These are phyloP conservation scores for Plasmodium coatneyi DNA, from an alignment of 169 alveolate genomes.

Conservation along the genomic window DNA sequence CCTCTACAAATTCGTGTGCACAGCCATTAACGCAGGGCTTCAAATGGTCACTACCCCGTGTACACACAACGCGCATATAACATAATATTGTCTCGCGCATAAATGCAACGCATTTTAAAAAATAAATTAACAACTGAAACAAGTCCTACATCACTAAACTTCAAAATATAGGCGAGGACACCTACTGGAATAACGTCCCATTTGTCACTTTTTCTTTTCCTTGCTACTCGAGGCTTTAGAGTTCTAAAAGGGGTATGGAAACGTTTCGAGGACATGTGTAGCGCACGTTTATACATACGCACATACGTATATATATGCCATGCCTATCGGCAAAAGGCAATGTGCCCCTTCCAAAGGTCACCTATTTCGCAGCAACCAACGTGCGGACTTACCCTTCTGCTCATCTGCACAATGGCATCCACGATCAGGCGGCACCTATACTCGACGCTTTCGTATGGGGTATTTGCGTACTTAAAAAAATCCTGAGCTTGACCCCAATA, in stretches of 20 bases:
- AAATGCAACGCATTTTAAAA: not conserved
- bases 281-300: not conserved
- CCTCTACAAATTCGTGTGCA: not conserved
- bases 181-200: not conserved
- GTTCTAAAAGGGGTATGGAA: not conserved
- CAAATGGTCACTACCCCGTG: not conserved
- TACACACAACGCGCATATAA: conserved; percentile 3
- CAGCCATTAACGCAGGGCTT: not conserved
- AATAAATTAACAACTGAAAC: not conserved
- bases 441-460: conserved; percentile 52
- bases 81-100: not conserved
- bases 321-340: not conserved
- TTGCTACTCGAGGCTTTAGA: not conserved
- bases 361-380: not conserved
- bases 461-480: conserved; percentile 61
- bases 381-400: not conserved
- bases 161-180: not conserved
- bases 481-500: conserved; percentile 63
- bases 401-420: conserved; percentile 34
- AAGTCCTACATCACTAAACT: not conserved
- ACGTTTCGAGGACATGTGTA: not conserved
- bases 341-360: not conserved
- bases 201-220: conserved; percentile 15
- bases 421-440: conserved; percentile 51
- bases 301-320: not conserved